Base-by-base conservation (phyloP, 345 rosid genomes). In the Rhizophora mangle region DNA sequence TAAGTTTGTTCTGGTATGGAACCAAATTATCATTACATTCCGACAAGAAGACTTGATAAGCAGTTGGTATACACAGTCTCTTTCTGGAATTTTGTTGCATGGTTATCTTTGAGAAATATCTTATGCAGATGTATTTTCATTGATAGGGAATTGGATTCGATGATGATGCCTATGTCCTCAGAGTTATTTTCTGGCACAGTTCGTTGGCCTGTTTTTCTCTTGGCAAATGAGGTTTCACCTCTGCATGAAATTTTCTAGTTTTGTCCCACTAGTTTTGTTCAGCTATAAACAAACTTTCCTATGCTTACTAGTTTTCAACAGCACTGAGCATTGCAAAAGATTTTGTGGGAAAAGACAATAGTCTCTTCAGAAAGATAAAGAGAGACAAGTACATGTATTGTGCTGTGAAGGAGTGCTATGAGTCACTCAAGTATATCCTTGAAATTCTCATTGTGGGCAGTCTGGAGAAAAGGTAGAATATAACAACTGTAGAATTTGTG, bases 191-290 rank as follows among this genome's bases (percentile, higher is more conserved):
- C 81, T 31, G 95, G 85, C 76, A 81, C 82, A 65, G 76, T 94
- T 75, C 86, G 84, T 54, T 94, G 98, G 98, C 98, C 98, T 19
- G 85, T 94, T 74, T 94, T 94, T 78, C 96, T 94, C 73, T 86
- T 94, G 36, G 91, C 97, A 73, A 87, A 86, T 82, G 86, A 94
- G 96, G 98, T 94, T 77, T 64, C 39, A 13, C 36, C 62, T 71
- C 60, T 54, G 51, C 13, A 13, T 29, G 37, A 13, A 57, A 19
- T 54, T 29, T 68, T 59, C 11, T 67, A 20, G 39, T 63, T 49
- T 63, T 61, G 66, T 57, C 60, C 54, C 65, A 52, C 69, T 56
- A 20, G 66, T 18, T 24, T 39, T 64, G 65, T 64, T 73, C 62
- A 62, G 69, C 68, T 79, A 78, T 81, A 72, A 73, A 79, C 53